Evolutionary conservation across 306 rosid genomes (phyloP).

Genomic region (Prinsepia uniflora): DNA sequence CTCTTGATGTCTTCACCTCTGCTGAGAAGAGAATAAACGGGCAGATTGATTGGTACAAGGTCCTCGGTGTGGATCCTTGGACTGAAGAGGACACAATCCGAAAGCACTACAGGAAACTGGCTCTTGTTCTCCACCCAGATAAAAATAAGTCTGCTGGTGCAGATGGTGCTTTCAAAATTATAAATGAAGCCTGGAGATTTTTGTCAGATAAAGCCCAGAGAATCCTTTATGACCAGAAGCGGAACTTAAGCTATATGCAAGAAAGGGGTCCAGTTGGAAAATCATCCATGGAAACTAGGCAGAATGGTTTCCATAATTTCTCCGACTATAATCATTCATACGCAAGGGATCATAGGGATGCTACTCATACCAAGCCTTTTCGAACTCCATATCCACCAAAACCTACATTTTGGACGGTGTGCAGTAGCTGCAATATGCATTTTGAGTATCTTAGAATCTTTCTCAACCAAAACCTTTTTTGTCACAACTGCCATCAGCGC

Average conservation of each 20-base stretch:
- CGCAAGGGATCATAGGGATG: constrained; percentile 29
- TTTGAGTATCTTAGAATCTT: constrained; percentile 49
- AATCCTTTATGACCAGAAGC: constrained; percentile 37
- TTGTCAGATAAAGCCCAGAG: constrained; percentile 54
- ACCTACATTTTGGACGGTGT: constrained; percentile 71
- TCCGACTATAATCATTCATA: constrained; percentile 24
- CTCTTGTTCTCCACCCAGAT: constrained; percentile 65
- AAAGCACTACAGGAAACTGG: constrained; percentile 48
- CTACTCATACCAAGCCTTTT: constrained; percentile 26
- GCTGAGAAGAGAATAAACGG: constrained; percentile 52
- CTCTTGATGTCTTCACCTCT: constrained; percentile 59
- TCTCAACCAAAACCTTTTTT: constrained; percentile 38
- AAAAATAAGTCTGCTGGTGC: constrained; percentile 80
- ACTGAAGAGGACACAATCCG: constrained; percentile 60
- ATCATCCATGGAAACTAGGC: constrained; percentile 29
- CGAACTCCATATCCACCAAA: constrained; percentile 20
- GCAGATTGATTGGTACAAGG: constrained; percentile 59
- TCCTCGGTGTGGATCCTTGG: constrained; percentile 61
- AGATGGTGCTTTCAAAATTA: constrained; percentile 63
- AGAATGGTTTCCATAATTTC: constrained; percentile 33
- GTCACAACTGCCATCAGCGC: constrained; percentile 40
- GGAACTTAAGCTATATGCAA: constrained; percentile 16
- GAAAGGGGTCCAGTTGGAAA: constrained; percentile 23
- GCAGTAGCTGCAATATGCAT: constrained; percentile 46
- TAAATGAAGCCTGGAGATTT: constrained; percentile 61